Percentiles rank a stretch among this genome's conserved stretches.
phyloP scores from a whole-genome alignment of 129 eudicot genomes.

The Flaveria brownii region DNA sequence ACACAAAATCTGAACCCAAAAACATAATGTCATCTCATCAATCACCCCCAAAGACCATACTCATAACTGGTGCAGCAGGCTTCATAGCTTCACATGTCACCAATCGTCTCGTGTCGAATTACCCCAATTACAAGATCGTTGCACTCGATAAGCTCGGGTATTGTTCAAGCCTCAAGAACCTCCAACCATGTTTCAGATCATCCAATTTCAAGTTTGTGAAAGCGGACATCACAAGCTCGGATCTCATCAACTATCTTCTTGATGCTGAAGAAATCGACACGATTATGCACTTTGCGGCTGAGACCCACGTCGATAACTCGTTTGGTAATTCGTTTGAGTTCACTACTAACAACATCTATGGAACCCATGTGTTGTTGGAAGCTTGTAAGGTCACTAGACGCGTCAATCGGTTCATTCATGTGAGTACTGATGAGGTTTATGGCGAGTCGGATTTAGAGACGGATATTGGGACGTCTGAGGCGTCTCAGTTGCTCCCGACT shows the following conservation, averaged over 20 bases:
- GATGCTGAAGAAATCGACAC: conserved; percentile 49
- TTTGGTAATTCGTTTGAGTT: conserved; percentile 58
- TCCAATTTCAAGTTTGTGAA: conserved; percentile 59
- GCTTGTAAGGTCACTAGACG: conserved; percentile 46
- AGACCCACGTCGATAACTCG: conserved; percentile 57
- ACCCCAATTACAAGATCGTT: conserved; percentile 45
- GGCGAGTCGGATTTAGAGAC: conserved; percentile 55
- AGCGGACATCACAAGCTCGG: conserved; percentile 50
- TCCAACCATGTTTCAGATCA: conserved; percentile 36
- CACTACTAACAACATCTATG: conserved; percentile 50
- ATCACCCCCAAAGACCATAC: conserved; percentile 42
- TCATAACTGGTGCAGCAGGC: conserved; percentile 65
- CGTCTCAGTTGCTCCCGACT: conserved; percentile 54
- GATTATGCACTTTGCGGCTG: conserved; percentile 63
- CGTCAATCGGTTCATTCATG: conserved; percentile 49
- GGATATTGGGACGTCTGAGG: conserved; percentile 45
- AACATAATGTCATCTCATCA: conserved; percentile 34
- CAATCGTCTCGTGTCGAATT: conserved; percentile 38
- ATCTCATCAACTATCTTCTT: conserved; percentile 44
- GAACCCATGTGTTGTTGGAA: conserved; percentile 57
- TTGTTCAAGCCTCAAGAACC: conserved; percentile 53
- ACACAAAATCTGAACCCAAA: neutral
- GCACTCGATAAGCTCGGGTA: conserved; percentile 59
- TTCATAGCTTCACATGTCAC: conserved; percentile 61
- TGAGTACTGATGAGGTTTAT: conserved; percentile 60